A percentile compares a stretch with the other conserved stretches of the same genome.
phyloP scores from a whole-genome alignment of 1,284 basidiomycete species.

The Boletus subluridellus region DNA sequence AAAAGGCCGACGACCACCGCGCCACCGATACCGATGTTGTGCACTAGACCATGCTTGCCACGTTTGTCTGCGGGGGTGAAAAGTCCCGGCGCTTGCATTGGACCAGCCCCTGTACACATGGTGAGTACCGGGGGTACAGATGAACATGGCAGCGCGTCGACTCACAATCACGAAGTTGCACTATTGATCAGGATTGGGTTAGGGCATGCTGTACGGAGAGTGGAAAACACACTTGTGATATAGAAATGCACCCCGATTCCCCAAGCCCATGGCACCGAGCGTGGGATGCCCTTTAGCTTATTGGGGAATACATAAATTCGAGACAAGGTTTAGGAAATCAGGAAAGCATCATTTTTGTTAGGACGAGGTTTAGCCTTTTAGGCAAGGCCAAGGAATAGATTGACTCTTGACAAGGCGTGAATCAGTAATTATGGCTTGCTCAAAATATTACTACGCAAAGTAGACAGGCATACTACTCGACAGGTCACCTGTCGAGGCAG shows the following conservation, averaged over 20 bases:
- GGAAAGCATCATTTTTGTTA: too few relatives aligned
- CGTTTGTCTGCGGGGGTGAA: constrained; percentile 60
- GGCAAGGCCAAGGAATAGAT: too few relatives aligned
- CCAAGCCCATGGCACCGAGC: constrained; percentile 80
- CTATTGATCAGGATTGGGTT: constrained; percentile 33
- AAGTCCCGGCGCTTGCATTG: constrained; percentile 75
- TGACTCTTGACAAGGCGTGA: too few relatives aligned
- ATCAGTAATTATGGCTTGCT: too few relatives aligned
- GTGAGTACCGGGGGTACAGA: not conserved
- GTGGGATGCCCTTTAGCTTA: constrained; percentile 78
- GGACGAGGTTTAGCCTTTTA: too few relatives aligned
- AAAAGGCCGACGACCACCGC: constrained; percentile 74
- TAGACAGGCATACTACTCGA: too few relatives aligned
- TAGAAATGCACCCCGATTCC: constrained; percentile 74
- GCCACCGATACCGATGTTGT: constrained; percentile 82
- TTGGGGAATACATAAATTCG: too few relatives aligned
- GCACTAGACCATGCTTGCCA: constrained; percentile 77
- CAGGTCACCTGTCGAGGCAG: too few relatives aligned
- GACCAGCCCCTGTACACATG: constrained; percentile 60
- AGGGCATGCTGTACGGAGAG: not conserved
- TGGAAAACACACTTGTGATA: constrained; percentile 62
- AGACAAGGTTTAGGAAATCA: too few relatives aligned
- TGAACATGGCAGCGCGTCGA: not conserved
- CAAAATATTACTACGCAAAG: too few relatives aligned
- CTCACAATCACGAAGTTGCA: constrained; percentile 49